phyloP scores from a whole-genome alignment of 441 rosid species.

The Gossypium gossypioides region DNA sequence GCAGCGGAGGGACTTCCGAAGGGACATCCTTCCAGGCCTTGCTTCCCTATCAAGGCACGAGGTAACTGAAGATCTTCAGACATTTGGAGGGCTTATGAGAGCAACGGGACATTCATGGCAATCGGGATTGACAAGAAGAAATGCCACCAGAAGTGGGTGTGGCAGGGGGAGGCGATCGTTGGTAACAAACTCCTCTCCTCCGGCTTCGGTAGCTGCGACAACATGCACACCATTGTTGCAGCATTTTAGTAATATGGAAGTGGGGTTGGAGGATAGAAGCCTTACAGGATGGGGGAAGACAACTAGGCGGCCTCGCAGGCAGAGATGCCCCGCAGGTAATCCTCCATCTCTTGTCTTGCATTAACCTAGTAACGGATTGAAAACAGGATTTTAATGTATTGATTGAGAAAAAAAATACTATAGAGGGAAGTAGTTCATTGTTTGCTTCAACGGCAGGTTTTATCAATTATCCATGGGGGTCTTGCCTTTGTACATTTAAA shows the following conservation, averaged over 20 bases:
- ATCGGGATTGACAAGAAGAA: conserved; percentile 62
- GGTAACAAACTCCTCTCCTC: conserved; percentile 30
- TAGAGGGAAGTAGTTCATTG: conserved; percentile 26
- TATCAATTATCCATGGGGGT: conserved; percentile 26
- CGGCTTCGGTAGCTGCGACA: conserved; percentile 16
- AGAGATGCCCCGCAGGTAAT: conserved; percentile 81
- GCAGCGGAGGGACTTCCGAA: conserved; percentile 89
- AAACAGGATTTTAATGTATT: conserved; percentile 20
- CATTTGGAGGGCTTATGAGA: conserved; percentile 74
- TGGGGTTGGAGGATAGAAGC: conserved; percentile 68
- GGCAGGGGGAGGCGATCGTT: conserved; percentile 58
- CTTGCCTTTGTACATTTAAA: conserved; percentile 35
- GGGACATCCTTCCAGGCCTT: conserved; percentile 94
- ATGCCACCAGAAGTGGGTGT: conserved; percentile 54
- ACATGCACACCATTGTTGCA: conserved; percentile 40
- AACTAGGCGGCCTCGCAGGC: conserved; percentile 79
- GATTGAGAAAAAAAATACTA: conserved; percentile 20
- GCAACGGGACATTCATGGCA: conserved; percentile 74
- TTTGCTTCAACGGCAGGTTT: conserved; percentile 19
- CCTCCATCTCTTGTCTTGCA: conserved; percentile 36
- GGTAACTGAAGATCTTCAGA: conserved; percentile 88
- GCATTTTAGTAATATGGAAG: conserved; percentile 46
- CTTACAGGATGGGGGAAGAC: conserved; percentile 93
- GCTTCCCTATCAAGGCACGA: conserved; percentile 77
- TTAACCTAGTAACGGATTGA: conserved; percentile 30